Base-by-base conservation (phyloP, 495 filamentous ascomycete species). In the Aspergillus asperescens region DNA sequence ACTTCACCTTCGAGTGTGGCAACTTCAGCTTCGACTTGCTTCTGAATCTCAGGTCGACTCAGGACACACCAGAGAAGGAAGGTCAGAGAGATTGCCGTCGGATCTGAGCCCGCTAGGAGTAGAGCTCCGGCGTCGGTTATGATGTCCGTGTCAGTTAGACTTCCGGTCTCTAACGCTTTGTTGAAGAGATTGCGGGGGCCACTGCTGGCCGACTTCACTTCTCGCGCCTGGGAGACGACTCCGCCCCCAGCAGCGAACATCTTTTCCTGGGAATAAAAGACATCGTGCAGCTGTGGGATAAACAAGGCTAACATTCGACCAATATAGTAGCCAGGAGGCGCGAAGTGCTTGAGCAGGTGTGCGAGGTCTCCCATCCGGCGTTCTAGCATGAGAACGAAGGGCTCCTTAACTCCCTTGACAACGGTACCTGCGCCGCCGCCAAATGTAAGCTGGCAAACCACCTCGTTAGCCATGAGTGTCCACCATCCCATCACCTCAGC, bases 81-180 rank as follows among this genome's bases (percentile, higher is more conserved):
- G 0, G 72, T 77, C 20, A 78, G 37, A 0, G 70, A 72, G 0
- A 71, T 61, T 1, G 72, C 68, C 1, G 77, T 79, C 0, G 78
- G 79, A 34, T 81, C 77, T 12, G 64, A 70, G 1, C 79, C 79
- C 0, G 77, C 76, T 1, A 78, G 31, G 32, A 76, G 67, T 35
- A 72, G 68, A 1, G 51, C 48, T 13, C 50, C 41, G 0, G 69
- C 69, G 24, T 43, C 40, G 5, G 40, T 43, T 2, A 43, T 43
- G 23, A 43, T 43, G 16, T 43, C 23, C 1, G 40, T 43, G 15
- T 43, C 23, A 13, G 40, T 43, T 13, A 43, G 13, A 10, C 13
- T 43, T 28, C 40, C 40, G 10, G 10, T 22, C 24, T 43, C 40
- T 16, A 43, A 9, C 1, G 40, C 40, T 9, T 43, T 43, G 10